A percentile compares a stretch with the other conserved stretches of the same genome.
Evolutionary conservation across 768 basidiomycete genomes (phyloP).

Genomic region (Paxillus rubicundulus): DNA sequence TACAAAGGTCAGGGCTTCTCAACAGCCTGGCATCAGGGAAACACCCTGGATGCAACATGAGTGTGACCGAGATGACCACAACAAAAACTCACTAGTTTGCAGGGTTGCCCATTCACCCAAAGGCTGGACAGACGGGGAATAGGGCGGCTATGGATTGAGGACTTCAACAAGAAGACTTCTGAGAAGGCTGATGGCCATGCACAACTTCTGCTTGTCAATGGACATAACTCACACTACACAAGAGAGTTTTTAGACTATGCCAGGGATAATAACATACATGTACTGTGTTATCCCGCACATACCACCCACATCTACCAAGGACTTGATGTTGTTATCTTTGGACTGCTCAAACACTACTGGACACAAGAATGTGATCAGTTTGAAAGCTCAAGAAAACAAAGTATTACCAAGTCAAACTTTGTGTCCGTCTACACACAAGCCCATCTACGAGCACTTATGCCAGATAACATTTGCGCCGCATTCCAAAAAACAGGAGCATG

Average conservation of each 20-base stretch:
- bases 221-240: slow-evolving; percentile 44
- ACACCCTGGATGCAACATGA: no score
- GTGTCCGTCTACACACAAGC: neutral
- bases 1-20: no score
- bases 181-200: slow-evolving; percentile 31
- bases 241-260: slow-evolving; percentile 38
- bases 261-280: slow-evolving; percentile 32
- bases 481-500: neutral
- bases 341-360: slow-evolving; percentile 29
- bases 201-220: slow-evolving; percentile 41
- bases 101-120: no score
- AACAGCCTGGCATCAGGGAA: no score
- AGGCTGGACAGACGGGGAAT: slow-evolving; percentile 7
- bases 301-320: slow-evolving; percentile 34
- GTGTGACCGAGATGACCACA: no score
- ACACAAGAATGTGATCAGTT: slow-evolving; percentile 15
- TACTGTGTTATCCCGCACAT: slow-evolving; percentile 40
- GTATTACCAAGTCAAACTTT: neutral
- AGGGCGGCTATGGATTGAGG: slow-evolving; percentile 23
- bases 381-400: neutral
- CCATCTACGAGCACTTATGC: neutral
- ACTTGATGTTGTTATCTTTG: slow-evolving; percentile 40
- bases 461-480: neutral
- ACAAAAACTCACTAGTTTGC: no score
- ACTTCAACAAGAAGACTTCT: slow-evolving; percentile 32